Evolutionary conservation across 2,329 filamentous ascomycete genomes (phyloP).

Genomic region (Shiraia sp.): DNA sequence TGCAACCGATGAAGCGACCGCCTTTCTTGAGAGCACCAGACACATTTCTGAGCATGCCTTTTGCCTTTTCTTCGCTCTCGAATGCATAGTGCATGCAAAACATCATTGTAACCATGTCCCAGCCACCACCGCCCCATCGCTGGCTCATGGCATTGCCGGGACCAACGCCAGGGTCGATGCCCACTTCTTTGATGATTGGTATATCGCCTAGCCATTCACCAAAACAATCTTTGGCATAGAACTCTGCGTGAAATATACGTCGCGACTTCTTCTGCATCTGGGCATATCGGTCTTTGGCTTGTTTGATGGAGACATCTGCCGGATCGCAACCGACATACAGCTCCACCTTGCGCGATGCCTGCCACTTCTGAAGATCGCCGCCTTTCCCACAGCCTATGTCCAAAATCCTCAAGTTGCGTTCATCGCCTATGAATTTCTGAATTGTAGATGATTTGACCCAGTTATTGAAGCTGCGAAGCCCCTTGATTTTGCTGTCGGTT

Average conservation of each 20-base stretch:
- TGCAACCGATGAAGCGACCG: conserved; percentile 90
- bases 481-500: conserved; percentile 93
- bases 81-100: conserved; percentile 99
- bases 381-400: conserved; percentile 98
- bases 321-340: conserved; percentile 95
- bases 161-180: conserved; percentile 75
- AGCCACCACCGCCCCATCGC: conserved; percentile 73
- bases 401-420: conserved; percentile 72
- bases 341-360: conserved; percentile 84
- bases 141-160: conserved; percentile 62
- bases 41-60: conserved; percentile 92
- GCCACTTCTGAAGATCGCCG: conserved; percentile 94
- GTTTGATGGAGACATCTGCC: conserved; percentile 87
- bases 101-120: conserved; percentile 98
- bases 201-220: conserved; percentile 81
- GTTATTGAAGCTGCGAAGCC: conserved; percentile 93
- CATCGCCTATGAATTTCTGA: conserved; percentile 74
- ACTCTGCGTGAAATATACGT: conserved; percentile 79
- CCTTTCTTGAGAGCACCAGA: conserved; percentile 89
- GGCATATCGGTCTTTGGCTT: conserved; percentile 82
- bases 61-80: conserved; percentile 85
- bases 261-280: conserved; percentile 67
- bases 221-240: conserved; percentile 91
- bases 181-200: conserved; percentile 80
- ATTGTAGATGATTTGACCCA: conserved; percentile 99